Evolutionary conservation across 371 early-diverging fungal species (phyloP).

Genomic region (Dinochytrium kinnereticum): DNA sequence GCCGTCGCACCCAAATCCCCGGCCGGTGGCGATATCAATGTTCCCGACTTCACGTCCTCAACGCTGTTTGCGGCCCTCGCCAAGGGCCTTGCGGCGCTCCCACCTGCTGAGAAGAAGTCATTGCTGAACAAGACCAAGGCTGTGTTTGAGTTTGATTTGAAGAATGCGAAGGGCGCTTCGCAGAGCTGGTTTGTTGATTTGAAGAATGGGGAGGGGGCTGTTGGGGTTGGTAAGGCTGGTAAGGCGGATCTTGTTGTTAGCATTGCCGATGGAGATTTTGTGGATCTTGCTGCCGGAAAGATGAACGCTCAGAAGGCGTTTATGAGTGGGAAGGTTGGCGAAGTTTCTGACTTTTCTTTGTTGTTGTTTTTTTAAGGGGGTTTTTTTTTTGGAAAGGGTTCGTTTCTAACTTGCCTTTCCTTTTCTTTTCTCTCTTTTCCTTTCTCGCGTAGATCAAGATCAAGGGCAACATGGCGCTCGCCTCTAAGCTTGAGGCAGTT

Average conservation of each 20-base stretch:
- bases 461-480: slow-evolving; percentile 56
- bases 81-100: slow-evolving; percentile 28
- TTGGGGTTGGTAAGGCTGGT: slow-evolving; percentile 46
- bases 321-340: slow-evolving; percentile 52
- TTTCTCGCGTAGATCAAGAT: slow-evolving; percentile 45
- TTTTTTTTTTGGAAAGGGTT: not conserved
- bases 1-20: slow-evolving; percentile 26
- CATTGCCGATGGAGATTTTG: slow-evolving; percentile 47
- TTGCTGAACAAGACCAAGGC: slow-evolving; percentile 45
- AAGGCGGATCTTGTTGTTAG: slow-evolving; percentile 66
- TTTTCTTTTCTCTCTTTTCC: not conserved
- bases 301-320: slow-evolving; percentile 55
- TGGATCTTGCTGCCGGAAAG: slow-evolving; percentile 48
- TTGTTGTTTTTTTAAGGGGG: not conserved
- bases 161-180: slow-evolving; percentile 28
- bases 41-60: slow-evolving; percentile 46
- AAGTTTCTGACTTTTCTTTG: not conserved
- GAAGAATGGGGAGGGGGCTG: slow-evolving; percentile 46
- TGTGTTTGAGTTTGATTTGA: slow-evolving; percentile 48
- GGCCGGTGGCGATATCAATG: slow-evolving; percentile 28
- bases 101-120: slow-evolving; percentile 27
- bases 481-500: slow-evolving; percentile 40
- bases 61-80: slow-evolving; percentile 39
- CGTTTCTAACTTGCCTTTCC: slow-evolving; percentile 3
- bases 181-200: slow-evolving; percentile 49